Percentiles rank a stretch among this genome's conserved stretches.
Conservation (phyloP, 2,329 filamentous ascomycete genomes). For the Phoma sp. region DNA sequence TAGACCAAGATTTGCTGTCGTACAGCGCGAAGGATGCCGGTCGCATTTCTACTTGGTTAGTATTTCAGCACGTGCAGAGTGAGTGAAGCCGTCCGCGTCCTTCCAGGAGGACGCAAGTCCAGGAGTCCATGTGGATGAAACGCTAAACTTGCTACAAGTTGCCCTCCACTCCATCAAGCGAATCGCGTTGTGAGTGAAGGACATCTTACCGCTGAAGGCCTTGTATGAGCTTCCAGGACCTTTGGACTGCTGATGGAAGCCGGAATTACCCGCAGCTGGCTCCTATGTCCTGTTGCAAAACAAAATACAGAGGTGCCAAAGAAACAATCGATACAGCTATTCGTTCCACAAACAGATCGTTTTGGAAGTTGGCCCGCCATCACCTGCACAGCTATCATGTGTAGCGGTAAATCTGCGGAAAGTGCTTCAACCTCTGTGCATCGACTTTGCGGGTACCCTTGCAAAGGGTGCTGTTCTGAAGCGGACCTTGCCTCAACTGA, state of each 20-base stretch:
- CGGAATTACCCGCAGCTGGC: constrained; percentile 9
- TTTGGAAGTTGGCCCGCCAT: constrained; percentile 11
- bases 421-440: constrained; percentile 14
- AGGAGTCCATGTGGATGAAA: constrained; percentile 6
- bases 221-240: constrained; percentile 12
- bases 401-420: constrained; percentile 17
- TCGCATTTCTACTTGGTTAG: constrained; percentile 25
- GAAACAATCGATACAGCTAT: constrained; percentile 1
- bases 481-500: constrained; percentile 9
- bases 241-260: not conserved
- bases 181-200: not conserved
- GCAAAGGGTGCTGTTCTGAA: not conserved
- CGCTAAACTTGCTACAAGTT: not conserved
- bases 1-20: constrained; percentile 31
- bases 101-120: constrained; percentile 16
- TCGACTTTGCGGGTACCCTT: constrained; percentile 6
- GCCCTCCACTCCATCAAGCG: not conserved
- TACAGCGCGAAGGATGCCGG: constrained; percentile 26
- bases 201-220: constrained; percentile 15
- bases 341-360: not conserved
- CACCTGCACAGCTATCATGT: constrained; percentile 23
- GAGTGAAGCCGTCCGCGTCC: constrained; percentile 17
- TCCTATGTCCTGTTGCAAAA: constrained; percentile 18
- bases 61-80: constrained; percentile 30
- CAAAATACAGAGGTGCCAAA: constrained; percentile 10